Conservation (phyloP, 345 rosid genomes). For the Erysimum cheiranthoides region DNA sequence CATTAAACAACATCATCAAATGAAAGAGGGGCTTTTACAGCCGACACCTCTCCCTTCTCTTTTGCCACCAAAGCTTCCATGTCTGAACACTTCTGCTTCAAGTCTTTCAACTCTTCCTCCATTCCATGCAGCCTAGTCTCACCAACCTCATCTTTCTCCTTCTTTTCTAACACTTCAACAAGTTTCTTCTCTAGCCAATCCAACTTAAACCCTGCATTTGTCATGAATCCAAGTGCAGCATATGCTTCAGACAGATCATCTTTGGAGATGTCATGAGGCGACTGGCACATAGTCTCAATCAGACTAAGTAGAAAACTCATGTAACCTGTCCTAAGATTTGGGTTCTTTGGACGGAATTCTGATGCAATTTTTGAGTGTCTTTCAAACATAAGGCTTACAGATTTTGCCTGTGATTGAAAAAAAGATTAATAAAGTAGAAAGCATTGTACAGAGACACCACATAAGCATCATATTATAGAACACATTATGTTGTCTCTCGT, state of each 20-base stretch:
- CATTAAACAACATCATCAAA: slow-evolving; percentile 38
- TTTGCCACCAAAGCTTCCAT: slow-evolving; percentile 31
- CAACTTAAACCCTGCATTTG: slow-evolving; percentile 31
- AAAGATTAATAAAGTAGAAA: background rate
- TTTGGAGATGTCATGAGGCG: slow-evolving; percentile 10
- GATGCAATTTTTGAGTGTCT: slow-evolving; percentile 1
- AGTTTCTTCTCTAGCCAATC: slow-evolving; percentile 42
- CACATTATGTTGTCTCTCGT: background rate
- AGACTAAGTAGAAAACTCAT: slow-evolving; percentile 31
- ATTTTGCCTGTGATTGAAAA: slow-evolving; percentile 3
- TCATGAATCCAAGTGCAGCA: slow-evolving; percentile 20
- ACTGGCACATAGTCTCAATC: slow-evolving; percentile 30
- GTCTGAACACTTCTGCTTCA: slow-evolving; percentile 27
- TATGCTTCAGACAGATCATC: slow-evolving; percentile 24
- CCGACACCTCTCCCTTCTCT: slow-evolving; percentile 26
- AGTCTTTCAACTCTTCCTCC: slow-evolving; percentile 28
- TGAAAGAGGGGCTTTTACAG: slow-evolving; percentile 23
- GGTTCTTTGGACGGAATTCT: background rate
- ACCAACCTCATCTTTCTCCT: slow-evolving; percentile 6
- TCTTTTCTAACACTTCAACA: slow-evolving; percentile 17
- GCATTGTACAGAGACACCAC: background rate
- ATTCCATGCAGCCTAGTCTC: slow-evolving; percentile 16
- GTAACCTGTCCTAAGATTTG: slow-evolving; percentile 21
- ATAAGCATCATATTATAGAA: background rate
- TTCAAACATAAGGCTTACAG: slow-evolving; percentile 7